phyloP scores from a whole-genome alignment of 1,284 basidiomycete genomes.

The Exobasidium cylindrosporum region DNA sequence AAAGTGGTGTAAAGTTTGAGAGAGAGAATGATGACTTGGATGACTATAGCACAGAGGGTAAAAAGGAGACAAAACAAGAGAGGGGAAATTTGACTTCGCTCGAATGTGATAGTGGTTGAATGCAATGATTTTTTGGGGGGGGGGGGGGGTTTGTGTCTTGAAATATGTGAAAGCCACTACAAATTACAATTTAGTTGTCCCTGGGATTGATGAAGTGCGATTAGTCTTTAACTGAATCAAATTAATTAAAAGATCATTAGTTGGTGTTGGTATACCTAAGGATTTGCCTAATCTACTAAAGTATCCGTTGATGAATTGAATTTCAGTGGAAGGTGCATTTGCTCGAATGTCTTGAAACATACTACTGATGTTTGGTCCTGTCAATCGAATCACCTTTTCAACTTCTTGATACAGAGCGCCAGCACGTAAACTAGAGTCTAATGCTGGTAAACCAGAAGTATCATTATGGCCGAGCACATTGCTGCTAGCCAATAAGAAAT shows the following conservation, averaged over 20 bases:
- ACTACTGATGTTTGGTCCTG: constrained; percentile 3
- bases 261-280: constrained; percentile 66
- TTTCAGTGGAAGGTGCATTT: constrained; percentile 27
- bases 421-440: constrained; percentile 1
- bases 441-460: not conserved
- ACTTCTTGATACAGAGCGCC: not conserved
- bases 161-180: no score
- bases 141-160: no score
- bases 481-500: not conserved
- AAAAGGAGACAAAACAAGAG: no score
- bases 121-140: no score
- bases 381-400: constrained; percentile 5
- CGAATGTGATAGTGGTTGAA: no score
- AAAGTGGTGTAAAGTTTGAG: no score
- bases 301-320: constrained; percentile 81
- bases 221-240: constrained; percentile 63
- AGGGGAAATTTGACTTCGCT: no score
- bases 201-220: not conserved
- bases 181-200: not conserved
- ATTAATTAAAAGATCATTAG: constrained; percentile 65
- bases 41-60: no score
- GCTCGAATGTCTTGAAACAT: constrained; percentile 28
- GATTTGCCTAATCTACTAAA: constrained; percentile 66
- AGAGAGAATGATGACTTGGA: no score
- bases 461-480: not conserved